Percentiles rank a stretch among this genome's conserved stretches.
phyloP scores from a whole-genome alignment of 352 stramenopile species.

The Blastocystis sp. region DNA sequence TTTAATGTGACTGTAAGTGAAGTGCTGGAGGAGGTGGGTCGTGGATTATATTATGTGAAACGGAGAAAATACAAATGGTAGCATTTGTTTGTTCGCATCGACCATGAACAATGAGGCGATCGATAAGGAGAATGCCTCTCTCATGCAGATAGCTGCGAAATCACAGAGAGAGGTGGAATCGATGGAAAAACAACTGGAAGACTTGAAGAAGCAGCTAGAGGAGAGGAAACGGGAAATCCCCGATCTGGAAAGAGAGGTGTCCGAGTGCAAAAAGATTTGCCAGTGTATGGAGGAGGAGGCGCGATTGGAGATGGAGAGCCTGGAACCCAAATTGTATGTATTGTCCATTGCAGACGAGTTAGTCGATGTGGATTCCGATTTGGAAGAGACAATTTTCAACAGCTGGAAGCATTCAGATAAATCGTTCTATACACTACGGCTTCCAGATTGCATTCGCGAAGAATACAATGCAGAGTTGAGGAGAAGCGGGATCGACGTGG shows the following conservation, averaged over 20 bases:
- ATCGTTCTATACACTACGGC: constrained; percentile 3
- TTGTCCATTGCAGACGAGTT: background rate
- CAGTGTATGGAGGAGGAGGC: background rate
- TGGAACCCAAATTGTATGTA: background rate
- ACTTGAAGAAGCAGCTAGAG: background rate
- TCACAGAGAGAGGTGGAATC: background rate
- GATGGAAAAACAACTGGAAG: background rate
- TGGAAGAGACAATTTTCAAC: background rate
- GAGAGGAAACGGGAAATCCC: background rate
- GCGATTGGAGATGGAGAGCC: background rate
- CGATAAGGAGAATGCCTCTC: background rate
- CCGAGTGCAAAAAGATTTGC: background rate
- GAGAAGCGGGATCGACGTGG: background rate
- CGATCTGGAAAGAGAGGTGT: background rate
- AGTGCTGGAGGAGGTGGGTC: background rate
- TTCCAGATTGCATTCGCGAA: background rate
- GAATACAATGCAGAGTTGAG: background rate
- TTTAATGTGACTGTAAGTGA: constrained; percentile 34
- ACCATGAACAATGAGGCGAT: constrained; percentile 18
- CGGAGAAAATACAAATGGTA: constrained; percentile 16
- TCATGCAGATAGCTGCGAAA: background rate
- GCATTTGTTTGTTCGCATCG: constrained; percentile 5
- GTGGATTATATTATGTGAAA: background rate
- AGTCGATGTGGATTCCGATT: background rate
- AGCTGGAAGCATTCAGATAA: constrained; percentile 36